Conservation (phyloP, 495 filamentous ascomycete genomes). For the Gamarada debralockiae region DNA sequence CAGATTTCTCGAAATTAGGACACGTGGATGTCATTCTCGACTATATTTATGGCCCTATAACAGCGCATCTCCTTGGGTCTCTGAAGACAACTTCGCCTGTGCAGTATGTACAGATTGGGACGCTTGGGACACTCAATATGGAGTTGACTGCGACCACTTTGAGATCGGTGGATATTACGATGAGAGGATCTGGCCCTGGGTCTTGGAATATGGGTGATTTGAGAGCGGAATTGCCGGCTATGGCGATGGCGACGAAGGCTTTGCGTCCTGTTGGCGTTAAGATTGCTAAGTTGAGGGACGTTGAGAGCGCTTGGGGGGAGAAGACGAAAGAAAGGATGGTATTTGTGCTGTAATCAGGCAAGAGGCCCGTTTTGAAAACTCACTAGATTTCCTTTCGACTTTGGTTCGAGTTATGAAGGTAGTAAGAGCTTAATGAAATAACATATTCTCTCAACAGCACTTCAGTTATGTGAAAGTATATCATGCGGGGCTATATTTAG, state of each 20-base stretch:
- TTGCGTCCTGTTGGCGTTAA: background rate
- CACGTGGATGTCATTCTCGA: conserved; percentile 16
- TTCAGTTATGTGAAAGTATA: too few relatives aligned
- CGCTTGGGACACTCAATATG: background rate
- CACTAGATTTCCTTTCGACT: too few relatives aligned
- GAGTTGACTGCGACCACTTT: background rate
- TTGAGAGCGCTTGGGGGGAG: conserved; percentile 11
- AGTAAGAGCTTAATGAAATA: too few relatives aligned
- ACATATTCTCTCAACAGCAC: too few relatives aligned
- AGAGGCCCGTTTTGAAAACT: too few relatives aligned
- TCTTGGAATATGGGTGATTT: conserved; percentile 5
- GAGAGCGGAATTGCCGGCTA: background rate
- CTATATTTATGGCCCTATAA: conserved; percentile 5
- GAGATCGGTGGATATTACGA: conserved; percentile 10
- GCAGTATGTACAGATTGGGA: conserved; percentile 15
- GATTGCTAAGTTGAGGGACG: conserved; percentile 12
- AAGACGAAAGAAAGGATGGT: conserved; percentile 8
- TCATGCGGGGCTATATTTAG: too few relatives aligned
- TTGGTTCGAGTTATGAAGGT: too few relatives aligned
- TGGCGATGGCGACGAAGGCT: conserved; percentile 1
- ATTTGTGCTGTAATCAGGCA: conserved; percentile 11
- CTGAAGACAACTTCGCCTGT: conserved; percentile 1
- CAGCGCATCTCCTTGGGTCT: background rate
- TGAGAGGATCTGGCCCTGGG: conserved; percentile 11
- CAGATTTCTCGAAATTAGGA: conserved; percentile 32